Evolutionary conservation across 129 eudicot species (phyloP).

Genomic region (Dittrichia graveolens): DNA sequence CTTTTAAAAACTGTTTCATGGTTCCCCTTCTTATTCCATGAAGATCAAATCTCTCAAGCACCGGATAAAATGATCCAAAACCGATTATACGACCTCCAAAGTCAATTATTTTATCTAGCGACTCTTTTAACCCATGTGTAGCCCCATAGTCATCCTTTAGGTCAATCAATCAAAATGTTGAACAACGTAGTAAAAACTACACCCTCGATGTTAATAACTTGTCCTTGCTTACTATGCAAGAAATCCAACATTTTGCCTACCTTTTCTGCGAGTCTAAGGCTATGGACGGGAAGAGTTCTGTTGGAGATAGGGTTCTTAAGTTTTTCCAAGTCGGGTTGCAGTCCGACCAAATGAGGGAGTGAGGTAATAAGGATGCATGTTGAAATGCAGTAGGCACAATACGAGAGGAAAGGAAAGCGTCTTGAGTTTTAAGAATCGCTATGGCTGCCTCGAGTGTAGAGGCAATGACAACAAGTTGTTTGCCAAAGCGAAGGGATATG

Average conservation of each 20-base stretch:
- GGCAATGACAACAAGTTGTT: slow-evolving; percentile 19
- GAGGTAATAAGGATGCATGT: not conserved
- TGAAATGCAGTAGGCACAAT: slow-evolving; percentile 13
- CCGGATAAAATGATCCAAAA: slow-evolving; percentile 21
- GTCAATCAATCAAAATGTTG: slow-evolving; percentile 11
- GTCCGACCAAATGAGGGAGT: slow-evolving; percentile 15
- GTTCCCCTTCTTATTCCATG: slow-evolving; percentile 5
- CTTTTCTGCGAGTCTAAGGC: slow-evolving; percentile 30
- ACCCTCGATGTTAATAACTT: slow-evolving; percentile 10
- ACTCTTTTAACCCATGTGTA: slow-evolving; percentile 12
- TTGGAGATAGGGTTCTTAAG: slow-evolving; percentile 8
- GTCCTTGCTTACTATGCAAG: slow-evolving; percentile 14
- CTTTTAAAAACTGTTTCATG: not conserved
- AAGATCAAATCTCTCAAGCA: slow-evolving; percentile 25
- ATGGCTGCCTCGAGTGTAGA: slow-evolving; percentile 26
- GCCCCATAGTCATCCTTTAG: slow-evolving; percentile 3
- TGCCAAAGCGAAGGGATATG: slow-evolving; percentile 20
- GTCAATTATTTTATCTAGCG: not conserved
- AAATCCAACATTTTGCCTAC: slow-evolving; percentile 8
- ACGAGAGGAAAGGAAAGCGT: slow-evolving; percentile 28
- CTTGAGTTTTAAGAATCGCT: slow-evolving; percentile 27
- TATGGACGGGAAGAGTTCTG: slow-evolving; percentile 28
- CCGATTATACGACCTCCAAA: slow-evolving; percentile 5
- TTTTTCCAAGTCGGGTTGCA: slow-evolving; percentile 24
- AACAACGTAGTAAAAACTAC: slow-evolving; percentile 20